Conservation (phyloP, 2,329 filamentous ascomycete genomes). For the Xylariaceae sp. region DNA sequence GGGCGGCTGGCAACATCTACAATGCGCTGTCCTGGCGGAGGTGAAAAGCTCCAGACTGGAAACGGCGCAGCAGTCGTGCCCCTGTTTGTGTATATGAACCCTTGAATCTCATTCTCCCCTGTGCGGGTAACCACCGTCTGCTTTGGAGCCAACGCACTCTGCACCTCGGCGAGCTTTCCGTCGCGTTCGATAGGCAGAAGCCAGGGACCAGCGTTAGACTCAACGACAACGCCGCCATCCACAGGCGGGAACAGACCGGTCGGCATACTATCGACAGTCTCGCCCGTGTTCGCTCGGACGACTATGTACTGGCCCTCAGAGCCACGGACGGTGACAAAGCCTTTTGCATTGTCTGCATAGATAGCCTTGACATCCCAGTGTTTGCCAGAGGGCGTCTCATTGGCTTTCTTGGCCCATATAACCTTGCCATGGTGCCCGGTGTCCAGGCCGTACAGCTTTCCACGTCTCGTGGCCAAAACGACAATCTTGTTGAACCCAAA, state of each 20-base stretch:
- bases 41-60: constrained; percentile 67
- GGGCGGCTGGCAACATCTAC: constrained; percentile 63
- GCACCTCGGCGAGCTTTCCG: constrained; percentile 44
- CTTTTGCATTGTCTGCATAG: constrained; percentile 51
- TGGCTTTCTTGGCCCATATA: constrained; percentile 67
- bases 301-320: constrained; percentile 57
- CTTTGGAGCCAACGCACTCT: constrained; percentile 42
- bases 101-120: constrained; percentile 45
- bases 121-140: constrained; percentile 51
- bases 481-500: constrained; percentile 89
- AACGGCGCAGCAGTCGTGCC: constrained; percentile 39
- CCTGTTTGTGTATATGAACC: constrained; percentile 45
- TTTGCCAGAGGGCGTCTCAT: constrained; percentile 48
- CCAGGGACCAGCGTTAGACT: constrained; percentile 47
- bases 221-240: constrained; percentile 46
- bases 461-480: constrained; percentile 72
- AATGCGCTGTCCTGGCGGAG: constrained; percentile 62
- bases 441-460: constrained; percentile 75
- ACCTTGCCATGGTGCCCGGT: constrained; percentile 67
- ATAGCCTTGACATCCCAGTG: constrained; percentile 65
- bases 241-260: constrained; percentile 36
- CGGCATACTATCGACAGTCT: constrained; percentile 40
- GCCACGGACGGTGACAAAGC: constrained; percentile 53
- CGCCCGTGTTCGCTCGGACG: constrained; percentile 50
- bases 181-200: constrained; percentile 48